Base-by-base conservation (phyloP, 257 asterid genomes). In the Lithospermum erythrorhizon region DNA sequence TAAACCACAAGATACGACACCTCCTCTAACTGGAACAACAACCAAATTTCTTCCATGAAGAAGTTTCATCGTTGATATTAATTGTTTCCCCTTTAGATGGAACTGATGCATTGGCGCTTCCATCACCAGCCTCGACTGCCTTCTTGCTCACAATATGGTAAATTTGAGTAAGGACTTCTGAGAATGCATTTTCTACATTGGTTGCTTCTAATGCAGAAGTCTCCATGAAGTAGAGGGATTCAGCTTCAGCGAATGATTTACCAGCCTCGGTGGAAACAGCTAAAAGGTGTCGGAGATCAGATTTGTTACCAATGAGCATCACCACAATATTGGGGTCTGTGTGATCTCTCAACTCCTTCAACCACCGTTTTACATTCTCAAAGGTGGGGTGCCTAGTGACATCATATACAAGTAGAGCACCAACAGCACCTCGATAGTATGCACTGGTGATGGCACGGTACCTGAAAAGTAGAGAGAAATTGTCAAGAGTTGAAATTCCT, bases 391-490 rank as follows among this genome's bases (percentile, higher is more conserved):
- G 73, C 51, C 79, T 68, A 9, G 79, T 70, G 48, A 74, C 79
- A 55, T 74, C 79, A 63, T 74, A 70, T 14, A 74, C 79, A 2
- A 74, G 79, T 45, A 74, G 51, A 62, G 79, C 76, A 21, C 79
- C 79, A 2, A 70, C 76, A 70, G 79, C 79, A 59, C 79, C 79
- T 58, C 79, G 70, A 57, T 74, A 74, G 58, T 74, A 74, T 53
- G 79, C 79, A 66, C 79, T 74, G 3, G 79, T 74, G 21, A 74
- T 74, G 55, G 79, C 79, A 54, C 79, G 79, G 25, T 74, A 74
- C 65, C 79, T 74, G 63, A n/a, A 37, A 25, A 6, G 47, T 21
- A 45, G 3, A 21, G n/a, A 16, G 21, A 59, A 24, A 11, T 59
- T 3, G 41, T 59, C 11, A 7, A 4, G 8, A 59, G 9, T 3